Evolutionary conservation across 371 early-diverging fungal genomes (phyloP), one percentile per base, ranked within the genome.

Genomic region (Mortierella sp.): DNA sequence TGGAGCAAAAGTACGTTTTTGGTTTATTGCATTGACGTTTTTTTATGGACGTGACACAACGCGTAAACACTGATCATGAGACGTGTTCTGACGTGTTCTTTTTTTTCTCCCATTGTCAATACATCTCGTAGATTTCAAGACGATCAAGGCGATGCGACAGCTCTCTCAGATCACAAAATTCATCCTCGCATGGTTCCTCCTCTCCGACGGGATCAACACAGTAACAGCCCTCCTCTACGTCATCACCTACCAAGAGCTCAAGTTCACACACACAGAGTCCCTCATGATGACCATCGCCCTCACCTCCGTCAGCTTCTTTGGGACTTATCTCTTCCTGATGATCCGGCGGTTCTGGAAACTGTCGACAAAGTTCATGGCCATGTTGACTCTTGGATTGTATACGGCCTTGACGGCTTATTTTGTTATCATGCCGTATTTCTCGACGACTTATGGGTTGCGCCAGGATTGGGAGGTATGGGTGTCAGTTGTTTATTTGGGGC

Each of bases 201-300:
- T 93, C 65, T 89, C 92, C 46, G 93, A 93, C 77, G 93, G 90
- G 21, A 90, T 90, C 51, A 91, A 92, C 14, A 92, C 93, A 5
- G 90, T 89, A 16, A 89, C 87, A 76, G 84, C 77, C 74, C 78
- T 76, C 83, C 89, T 73, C 72, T 90, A 83, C 65, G 87, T 87
- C 43, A 76, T 87, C 51, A 71, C 83, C 29, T 87, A 87, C 60
- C 80, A 83, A 48, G 87, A 83, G n/a, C 81, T 83, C 63, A 70
- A 78, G 18, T 83, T 83, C 72, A 63, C 81, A 11, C 82, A 82
- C n/a, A 82, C 78, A 12, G 74, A 83, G 27, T 83, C 82, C 1
- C 14, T 84, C 7, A 56, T 82, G 35, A 79, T 83, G 78, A 75
- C 84, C 43, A 35, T 80, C 27, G 11, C 70, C 83, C 88, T 78